Percentiles rank a stretch among this genome's conserved stretches.
These are phyloP conservation scores for Durio zibethinus DNA, from an alignment of 345 rosid genomes.

Conservation along the genomic window DNA sequence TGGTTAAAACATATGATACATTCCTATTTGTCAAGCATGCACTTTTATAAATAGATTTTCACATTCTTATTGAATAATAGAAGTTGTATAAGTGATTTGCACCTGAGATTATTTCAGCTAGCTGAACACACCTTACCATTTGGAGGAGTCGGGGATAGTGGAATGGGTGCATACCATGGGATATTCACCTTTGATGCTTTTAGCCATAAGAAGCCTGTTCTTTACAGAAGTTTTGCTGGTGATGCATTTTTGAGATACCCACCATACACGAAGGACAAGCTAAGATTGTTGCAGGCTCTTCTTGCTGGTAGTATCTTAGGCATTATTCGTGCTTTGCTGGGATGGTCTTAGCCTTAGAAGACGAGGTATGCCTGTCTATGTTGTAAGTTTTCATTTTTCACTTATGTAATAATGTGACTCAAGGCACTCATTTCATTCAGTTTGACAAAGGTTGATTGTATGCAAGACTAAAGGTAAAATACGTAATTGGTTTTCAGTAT, in stretches of 20 bases:
- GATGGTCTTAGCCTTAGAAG: constrained; percentile 35
- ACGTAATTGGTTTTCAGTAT: neutral
- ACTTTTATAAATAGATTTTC: neutral
- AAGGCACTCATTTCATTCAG: neutral
- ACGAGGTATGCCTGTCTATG: neutral
- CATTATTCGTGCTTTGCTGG: constrained; percentile 53
- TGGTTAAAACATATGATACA: neutral
- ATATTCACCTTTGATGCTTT: constrained; percentile 94
- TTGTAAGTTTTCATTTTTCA: neutral
- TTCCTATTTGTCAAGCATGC: neutral
- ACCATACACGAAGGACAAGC: constrained; percentile 66
- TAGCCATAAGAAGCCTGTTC: constrained; percentile 91
- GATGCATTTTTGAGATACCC: constrained; percentile 78
- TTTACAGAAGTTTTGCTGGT: constrained; percentile 58
- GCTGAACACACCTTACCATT: constrained; percentile 68
- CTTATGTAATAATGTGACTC: neutral
- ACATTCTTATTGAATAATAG: neutral
- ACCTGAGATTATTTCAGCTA: constrained; percentile 42
- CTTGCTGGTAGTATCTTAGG: constrained; percentile 43
- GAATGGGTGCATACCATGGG: constrained; percentile 91
- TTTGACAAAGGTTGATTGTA: neutral
- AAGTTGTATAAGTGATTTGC: neutral
- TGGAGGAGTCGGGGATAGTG: constrained; percentile 97
- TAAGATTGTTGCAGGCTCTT: constrained; percentile 56
- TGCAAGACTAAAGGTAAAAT: neutral